Evolutionary conservation across 345 rosid genomes (phyloP).

Genomic region (Erodium maritimum): DNA sequence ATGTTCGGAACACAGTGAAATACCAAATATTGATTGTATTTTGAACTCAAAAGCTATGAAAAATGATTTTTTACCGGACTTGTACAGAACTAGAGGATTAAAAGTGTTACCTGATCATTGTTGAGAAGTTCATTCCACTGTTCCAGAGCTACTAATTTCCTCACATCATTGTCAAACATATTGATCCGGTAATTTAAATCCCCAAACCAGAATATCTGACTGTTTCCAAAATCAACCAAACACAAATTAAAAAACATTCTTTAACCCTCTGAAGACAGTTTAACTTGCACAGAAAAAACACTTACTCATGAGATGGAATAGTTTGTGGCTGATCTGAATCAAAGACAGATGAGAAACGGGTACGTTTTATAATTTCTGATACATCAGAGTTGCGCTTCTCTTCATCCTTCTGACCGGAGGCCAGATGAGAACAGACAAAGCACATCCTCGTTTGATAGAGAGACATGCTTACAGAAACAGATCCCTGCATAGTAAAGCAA

Average conservation of each 20-base stretch:
- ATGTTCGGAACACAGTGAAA: not conserved
- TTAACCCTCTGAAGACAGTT: not conserved
- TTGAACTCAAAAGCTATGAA: not conserved
- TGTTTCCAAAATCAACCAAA: constrained; percentile 25
- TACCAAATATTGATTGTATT: not conserved
- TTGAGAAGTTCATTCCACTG: constrained; percentile 70
- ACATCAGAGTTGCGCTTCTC: constrained; percentile 90
- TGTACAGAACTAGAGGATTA: not conserved
- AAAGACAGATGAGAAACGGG: constrained; percentile 59
- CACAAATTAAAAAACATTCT: constrained; percentile 1
- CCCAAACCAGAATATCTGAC: constrained; percentile 95
- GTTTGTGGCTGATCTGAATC: constrained; percentile 70
- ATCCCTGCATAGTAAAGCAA: constrained; percentile 53
- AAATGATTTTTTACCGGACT: not conserved
- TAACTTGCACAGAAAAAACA: not conserved
- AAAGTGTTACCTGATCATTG: constrained; percentile 58
- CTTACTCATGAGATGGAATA: constrained; percentile 90
- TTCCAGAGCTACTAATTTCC: constrained; percentile 62
- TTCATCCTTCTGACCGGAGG: constrained; percentile 89
- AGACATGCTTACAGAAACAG: constrained; percentile 92
- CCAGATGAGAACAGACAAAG: constrained; percentile 95
- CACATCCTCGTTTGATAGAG: constrained; percentile 84
- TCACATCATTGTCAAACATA: constrained; percentile 56
- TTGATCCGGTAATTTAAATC: constrained; percentile 91
- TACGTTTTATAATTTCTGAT: constrained; percentile 64